Evolutionary conservation across 208 protist species (phyloP).

Genomic region (Leishmania martiniquensis): DNA sequence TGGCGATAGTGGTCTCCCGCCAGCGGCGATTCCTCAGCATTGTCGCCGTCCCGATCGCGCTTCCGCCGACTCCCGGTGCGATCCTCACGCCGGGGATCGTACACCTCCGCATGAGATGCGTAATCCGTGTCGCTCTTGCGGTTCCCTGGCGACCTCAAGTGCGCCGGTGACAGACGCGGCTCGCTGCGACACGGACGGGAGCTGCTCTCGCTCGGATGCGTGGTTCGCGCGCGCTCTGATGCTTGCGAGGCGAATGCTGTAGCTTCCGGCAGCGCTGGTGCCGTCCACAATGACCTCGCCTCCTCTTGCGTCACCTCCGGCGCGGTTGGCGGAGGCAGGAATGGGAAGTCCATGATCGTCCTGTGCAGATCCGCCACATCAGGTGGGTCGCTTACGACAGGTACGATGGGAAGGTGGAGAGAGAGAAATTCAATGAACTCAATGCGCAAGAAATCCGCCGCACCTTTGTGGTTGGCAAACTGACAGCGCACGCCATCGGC

Average conservation of each 20-base stretch:
- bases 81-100: neutral
- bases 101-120: neutral
- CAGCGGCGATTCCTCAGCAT: neutral
- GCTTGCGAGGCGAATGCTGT: neutral
- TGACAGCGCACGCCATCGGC: slow-evolving; percentile 27
- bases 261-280: neutral
- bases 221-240: neutral
- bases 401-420: slow-evolving; percentile 31
- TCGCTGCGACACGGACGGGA: neutral
- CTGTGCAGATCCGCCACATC: slow-evolving; percentile 10
- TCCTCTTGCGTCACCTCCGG: slow-evolving; percentile 8
- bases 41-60: neutral
- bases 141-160: neutral
- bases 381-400: slow-evolving; percentile 8
- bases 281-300: slow-evolving; percentile 16
- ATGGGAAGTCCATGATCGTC: slow-evolving; percentile 12
- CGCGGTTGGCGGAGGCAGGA: neutral
- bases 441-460: slow-evolving; percentile 40
- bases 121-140: neutral
- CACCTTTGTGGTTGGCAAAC: slow-evolving; percentile 36
- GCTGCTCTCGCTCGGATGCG: neutral
- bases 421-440: slow-evolving; percentile 40
- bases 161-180: neutral
- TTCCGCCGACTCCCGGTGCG: neutral
- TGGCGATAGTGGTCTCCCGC: neutral